Conservation (phyloP, 208 protist genomes). For the Lotmaria passim region DNA sequence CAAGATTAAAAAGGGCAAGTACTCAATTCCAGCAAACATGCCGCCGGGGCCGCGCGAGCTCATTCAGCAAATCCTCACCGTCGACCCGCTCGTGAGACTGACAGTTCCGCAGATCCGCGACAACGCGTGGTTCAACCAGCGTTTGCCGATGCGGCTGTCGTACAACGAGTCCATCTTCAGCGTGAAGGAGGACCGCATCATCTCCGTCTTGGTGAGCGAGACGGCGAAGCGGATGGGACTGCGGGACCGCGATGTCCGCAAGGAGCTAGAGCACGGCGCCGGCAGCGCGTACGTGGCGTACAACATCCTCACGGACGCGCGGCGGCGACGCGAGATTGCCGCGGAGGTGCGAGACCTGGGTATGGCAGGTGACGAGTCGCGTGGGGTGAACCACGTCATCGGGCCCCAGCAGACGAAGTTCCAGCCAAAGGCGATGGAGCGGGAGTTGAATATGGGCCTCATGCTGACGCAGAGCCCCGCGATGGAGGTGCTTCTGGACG, state of each 20-base stretch:
- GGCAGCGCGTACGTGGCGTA: conserved; percentile 81
- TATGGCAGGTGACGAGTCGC: conserved; percentile 29
- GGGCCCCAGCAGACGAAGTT: conserved; percentile 32
- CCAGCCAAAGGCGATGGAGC: conserved; percentile 72
- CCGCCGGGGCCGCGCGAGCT: conserved; percentile 64
- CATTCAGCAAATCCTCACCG: conserved; percentile 88
- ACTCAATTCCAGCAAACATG: conserved; percentile 75
- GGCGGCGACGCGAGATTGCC: conserved; percentile 66
- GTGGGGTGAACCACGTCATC: conserved; percentile 24
- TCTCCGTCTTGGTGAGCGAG: conserved; percentile 66
- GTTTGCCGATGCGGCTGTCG: conserved; percentile 82
- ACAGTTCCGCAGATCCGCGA: conserved; percentile 92
- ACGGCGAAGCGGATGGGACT: conserved; percentile 57
- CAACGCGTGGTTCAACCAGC: conserved; percentile 87
- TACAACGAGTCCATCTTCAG: conserved; percentile 79
- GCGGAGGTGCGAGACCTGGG: conserved; percentile 63
- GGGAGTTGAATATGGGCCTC: conserved; percentile 86
- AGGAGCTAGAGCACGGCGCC: conserved; percentile 62
- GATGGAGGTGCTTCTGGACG: conserved; percentile 85
- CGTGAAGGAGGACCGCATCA: conserved; percentile 72
- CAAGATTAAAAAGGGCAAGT: conserved; percentile 92
- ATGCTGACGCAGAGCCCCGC: conserved; percentile 87
- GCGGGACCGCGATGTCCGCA: conserved; percentile 73
- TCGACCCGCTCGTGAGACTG: conserved; percentile 89
- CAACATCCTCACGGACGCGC: conserved; percentile 83